A percentile compares a stretch with the other conserved stretches of the same genome.
Conservation (phyloP, 768 basidiomycete genomes). For the Termitomyces titanicus region DNA sequence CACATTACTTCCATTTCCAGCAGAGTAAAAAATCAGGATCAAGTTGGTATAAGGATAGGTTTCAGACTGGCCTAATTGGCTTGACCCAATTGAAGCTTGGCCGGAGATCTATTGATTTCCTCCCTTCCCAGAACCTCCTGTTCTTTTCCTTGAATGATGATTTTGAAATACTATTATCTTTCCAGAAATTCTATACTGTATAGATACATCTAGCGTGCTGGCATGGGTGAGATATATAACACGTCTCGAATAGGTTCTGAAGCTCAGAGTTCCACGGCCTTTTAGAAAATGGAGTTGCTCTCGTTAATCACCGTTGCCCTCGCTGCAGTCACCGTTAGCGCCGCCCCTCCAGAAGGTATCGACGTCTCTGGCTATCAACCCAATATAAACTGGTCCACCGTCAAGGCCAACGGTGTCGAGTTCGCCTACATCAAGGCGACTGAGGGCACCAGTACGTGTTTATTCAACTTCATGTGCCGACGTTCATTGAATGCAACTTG, state of each 20-base stretch:
- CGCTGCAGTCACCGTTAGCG: conserved; percentile 7
- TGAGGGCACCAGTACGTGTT: conserved; percentile 28
- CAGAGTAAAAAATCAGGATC: too few relatives aligned
- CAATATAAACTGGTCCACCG: conserved; percentile 47
- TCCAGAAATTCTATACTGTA: too few relatives aligned
- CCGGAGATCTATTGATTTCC: too few relatives aligned
- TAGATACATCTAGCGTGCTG: not conserved
- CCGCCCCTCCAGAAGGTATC: conserved; percentile 41
- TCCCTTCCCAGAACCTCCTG: too few relatives aligned
- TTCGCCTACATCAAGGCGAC: conserved; percentile 71
- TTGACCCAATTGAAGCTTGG: too few relatives aligned
- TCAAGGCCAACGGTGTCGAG: conserved; percentile 45
- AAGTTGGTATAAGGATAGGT: too few relatives aligned
- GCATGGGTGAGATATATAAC: conserved; percentile 3
- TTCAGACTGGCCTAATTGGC: too few relatives aligned
- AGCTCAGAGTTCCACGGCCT: not conserved
- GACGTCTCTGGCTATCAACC: conserved; percentile 53
- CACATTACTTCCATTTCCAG: too few relatives aligned
- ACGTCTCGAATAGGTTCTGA: not conserved
- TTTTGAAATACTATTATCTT: too few relatives aligned
- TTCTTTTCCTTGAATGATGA: too few relatives aligned
- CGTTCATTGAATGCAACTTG: not conserved
- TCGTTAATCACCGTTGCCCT: conserved; percentile 13
- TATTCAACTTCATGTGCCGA: not conserved
- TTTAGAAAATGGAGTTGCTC: conserved; percentile 14